These are phyloP conservation scores for Globisporangium barbulae DNA, from an alignment of 352 stramenopile species.

Conservation along the genomic window DNA sequence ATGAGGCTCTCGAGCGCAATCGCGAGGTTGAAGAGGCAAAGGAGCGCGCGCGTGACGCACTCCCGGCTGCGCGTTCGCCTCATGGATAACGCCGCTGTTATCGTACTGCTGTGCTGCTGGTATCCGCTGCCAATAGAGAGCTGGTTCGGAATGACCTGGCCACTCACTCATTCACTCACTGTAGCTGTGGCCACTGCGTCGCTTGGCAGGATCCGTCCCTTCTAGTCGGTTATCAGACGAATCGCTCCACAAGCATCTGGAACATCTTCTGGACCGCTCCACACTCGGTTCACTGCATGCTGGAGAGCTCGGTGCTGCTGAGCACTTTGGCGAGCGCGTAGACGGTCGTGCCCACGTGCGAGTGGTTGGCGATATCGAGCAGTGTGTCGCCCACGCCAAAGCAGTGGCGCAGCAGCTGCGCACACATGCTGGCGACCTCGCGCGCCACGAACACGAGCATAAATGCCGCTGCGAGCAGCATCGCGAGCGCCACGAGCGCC, in stretches of 20 bases:
- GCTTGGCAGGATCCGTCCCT: background rate
- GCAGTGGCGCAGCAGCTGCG: conserved; percentile 7
- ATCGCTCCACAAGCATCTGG: background rate
- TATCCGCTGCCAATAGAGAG: background rate
- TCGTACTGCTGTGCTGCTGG: too few relatives aligned
- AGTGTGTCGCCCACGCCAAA: background rate
- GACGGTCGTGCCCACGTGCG: conserved; percentile 6
- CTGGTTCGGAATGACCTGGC: too few relatives aligned
- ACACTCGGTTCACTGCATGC: conserved; percentile 6
- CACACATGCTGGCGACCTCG: background rate
- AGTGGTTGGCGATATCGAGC: conserved; percentile 6
- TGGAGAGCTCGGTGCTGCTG: conserved; percentile 14
- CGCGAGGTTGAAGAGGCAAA: conserved; percentile 13
- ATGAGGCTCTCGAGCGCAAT: conserved; percentile 13
- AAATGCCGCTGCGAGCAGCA: conserved; percentile 11
- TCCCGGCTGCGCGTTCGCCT: background rate
- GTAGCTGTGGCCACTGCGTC: background rate
- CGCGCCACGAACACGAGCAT: conserved; percentile 12
- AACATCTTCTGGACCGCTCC: background rate
- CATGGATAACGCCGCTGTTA: too few relatives aligned
- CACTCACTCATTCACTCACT: too few relatives aligned
- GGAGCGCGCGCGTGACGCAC: background rate
- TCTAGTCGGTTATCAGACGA: background rate
- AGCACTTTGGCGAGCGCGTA: conserved; percentile 12
- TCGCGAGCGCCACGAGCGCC: background rate